Conservation (phyloP, 2,329 filamentous ascomycete genomes). For the Blastomyces parvus region DNA sequence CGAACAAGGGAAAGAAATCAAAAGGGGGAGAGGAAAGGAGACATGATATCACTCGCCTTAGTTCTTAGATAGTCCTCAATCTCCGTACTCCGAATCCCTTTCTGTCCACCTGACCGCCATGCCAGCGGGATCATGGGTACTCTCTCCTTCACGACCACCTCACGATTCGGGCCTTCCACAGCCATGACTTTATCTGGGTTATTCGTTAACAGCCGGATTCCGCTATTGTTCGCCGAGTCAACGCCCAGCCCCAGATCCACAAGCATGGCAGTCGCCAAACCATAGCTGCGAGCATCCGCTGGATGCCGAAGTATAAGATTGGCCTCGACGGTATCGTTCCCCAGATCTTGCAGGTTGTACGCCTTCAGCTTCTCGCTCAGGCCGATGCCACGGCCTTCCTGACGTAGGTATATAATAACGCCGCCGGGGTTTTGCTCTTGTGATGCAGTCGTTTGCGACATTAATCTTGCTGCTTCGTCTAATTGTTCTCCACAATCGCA, state of each 20-base stretch:
- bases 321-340: conserved; percentile 94
- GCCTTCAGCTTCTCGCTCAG: conserved; percentile 93
- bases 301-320: conserved; percentile 86
- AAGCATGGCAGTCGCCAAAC: conserved; percentile 91
- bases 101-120: conserved; percentile 69
- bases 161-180: conserved; percentile 80
- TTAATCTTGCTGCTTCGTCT: conserved; percentile 87
- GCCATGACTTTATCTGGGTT: conserved; percentile 96
- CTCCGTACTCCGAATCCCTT: conserved; percentile 76
- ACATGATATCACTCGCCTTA: conserved; percentile 53
- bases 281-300: conserved; percentile 88
- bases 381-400: conserved; percentile 92
- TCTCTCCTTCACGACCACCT: conserved; percentile 77
- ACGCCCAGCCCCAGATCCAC: conserved; percentile 65
- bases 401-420: conserved; percentile 88
- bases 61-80: conserved; percentile 91
- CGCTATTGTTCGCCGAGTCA: conserved; percentile 38
- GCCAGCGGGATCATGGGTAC: conserved; percentile 93
- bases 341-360: conserved; percentile 93
- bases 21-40: conserved; percentile 11
- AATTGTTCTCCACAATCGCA: conserved; percentile 98
- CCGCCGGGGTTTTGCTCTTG: conserved; percentile 56
- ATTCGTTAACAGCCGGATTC: conserved; percentile 77
- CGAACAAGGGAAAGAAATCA: background rate
- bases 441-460: conserved; percentile 43